Evolutionary conservation across 2,329 filamentous ascomycete species (phyloP).

Genomic region (Akanthomyces muscarius): DNA sequence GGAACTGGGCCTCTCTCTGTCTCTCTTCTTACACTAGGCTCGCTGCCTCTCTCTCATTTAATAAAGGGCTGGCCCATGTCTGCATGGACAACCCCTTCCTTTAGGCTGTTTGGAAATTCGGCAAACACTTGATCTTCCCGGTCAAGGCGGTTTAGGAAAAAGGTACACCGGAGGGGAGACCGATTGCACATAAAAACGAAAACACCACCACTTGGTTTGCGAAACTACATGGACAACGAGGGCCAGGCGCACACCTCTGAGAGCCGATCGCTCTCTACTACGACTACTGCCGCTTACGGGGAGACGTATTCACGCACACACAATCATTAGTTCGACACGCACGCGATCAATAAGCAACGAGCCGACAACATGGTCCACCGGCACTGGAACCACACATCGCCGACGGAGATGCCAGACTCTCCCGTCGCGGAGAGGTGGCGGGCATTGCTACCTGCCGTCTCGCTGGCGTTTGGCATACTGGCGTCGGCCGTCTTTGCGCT

Average conservation of each 20-base stretch:
- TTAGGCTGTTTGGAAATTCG: too few relatives aligned
- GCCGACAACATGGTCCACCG: neutral
- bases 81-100: too few relatives aligned
- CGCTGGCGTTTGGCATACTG: slow-evolving; percentile 12
- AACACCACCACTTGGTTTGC: neutral
- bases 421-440: neutral
- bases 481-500: slow-evolving; percentile 8
- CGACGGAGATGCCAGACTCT: slow-evolving; percentile 6
- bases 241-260: neutral
- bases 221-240: neutral
- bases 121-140: too few relatives aligned
- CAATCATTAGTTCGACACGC: neutral
- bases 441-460: slow-evolving; percentile 3
- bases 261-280: neutral
- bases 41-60: too few relatives aligned
- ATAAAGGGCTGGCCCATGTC: too few relatives aligned
- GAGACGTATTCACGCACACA: neutral
- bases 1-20: too few relatives aligned
- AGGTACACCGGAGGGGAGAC: neutral
- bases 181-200: neutral
- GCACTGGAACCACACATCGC: slow-evolving; percentile 3
- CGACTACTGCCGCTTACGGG: neutral
- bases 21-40: too few relatives aligned
- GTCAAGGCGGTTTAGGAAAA: too few relatives aligned
- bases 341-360: neutral